These are phyloP conservation scores for Buxus sempervirens DNA, from an alignment of 164 flowering plant genomes.

Conservation along the genomic window DNA sequence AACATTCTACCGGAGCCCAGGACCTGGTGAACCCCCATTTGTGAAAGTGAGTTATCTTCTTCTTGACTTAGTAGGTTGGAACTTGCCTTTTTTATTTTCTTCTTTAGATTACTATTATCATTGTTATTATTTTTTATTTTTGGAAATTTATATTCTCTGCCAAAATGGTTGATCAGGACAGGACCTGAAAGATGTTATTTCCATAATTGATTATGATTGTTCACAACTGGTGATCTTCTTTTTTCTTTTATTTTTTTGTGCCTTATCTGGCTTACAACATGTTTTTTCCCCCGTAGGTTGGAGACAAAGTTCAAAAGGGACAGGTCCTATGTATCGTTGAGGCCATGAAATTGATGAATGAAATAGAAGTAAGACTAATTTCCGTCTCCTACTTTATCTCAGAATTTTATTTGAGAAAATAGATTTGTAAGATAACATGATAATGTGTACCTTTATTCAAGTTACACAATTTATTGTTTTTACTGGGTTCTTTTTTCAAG, in stretches of 20 bases:
- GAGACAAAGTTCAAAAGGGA: slow-evolving; percentile 46
- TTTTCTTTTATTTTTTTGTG: no score
- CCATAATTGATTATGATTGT: neutral
- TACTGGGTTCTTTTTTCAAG: neutral
- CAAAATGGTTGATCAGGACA: neutral
- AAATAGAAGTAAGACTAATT: slow-evolving; percentile 35
- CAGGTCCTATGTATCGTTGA: slow-evolving; percentile 49
- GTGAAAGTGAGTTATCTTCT: slow-evolving; percentile 51
- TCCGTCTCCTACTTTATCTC: neutral
- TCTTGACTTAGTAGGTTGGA: no score
- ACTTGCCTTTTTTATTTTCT: no score
- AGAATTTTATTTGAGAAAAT: neutral
- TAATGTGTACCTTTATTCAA: neutral
- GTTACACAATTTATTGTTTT: neutral
- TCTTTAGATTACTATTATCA: no score
- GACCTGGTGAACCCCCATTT: slow-evolving; percentile 73
- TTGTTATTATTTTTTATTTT: no score
- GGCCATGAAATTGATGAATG: slow-evolving; percentile 59
- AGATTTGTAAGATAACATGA: neutral
- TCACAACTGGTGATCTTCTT: neutral
- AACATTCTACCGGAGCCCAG: slow-evolving; percentile 68
- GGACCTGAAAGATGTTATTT: neutral
- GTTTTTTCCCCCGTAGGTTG: slow-evolving; percentile 26
- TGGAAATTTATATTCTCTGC: no score
- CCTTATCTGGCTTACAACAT: neutral